Conservation (phyloP, 345 rosid species). For the Populus alba region DNA sequence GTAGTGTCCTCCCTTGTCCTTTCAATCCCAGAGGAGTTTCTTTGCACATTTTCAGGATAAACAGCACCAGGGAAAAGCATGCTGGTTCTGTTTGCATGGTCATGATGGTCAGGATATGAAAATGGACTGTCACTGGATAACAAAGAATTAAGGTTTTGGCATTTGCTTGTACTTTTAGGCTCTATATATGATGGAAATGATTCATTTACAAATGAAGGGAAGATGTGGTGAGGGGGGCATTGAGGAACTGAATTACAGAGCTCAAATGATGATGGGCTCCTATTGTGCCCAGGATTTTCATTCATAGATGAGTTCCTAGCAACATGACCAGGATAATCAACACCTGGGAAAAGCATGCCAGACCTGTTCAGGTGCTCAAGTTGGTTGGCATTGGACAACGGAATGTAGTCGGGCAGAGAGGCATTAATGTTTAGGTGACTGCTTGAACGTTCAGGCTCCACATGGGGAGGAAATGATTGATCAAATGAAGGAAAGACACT, state of each 20-base stretch:
- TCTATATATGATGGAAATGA: constrained; percentile 20
- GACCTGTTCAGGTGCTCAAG: no score
- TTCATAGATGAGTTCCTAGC: not conserved
- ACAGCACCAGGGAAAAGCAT: constrained; percentile 2
- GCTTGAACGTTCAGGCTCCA: constrained; percentile 21
- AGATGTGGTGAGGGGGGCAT: constrained; percentile 15
- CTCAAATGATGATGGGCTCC: constrained; percentile 12
- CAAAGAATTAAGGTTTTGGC: constrained; percentile 16
- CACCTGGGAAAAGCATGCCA: no score
- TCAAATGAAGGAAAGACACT: not conserved
- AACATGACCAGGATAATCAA: not conserved
- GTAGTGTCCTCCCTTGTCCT: constrained; percentile 15
- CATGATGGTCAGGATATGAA: constrained; percentile 18
- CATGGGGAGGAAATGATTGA: constrained; percentile 16
- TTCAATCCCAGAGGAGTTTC: constrained; percentile 23
- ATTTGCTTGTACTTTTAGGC: constrained; percentile 13
- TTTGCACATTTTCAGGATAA: constrained; percentile 16
- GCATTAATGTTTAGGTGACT: constrained; percentile 6
- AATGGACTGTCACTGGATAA: constrained; percentile 13
- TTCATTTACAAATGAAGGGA: constrained; percentile 8
- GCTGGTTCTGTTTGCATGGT: constrained; percentile 18
- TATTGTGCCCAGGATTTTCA: not conserved
- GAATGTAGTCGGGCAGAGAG: no score
- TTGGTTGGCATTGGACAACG: no score
- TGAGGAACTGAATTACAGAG: constrained; percentile 12